Evolutionary conservation across 768 basidiomycete species (phyloP), one percentile per base, ranked within the genome.

Genomic region (Panaeolus papilionaceus): DNA sequence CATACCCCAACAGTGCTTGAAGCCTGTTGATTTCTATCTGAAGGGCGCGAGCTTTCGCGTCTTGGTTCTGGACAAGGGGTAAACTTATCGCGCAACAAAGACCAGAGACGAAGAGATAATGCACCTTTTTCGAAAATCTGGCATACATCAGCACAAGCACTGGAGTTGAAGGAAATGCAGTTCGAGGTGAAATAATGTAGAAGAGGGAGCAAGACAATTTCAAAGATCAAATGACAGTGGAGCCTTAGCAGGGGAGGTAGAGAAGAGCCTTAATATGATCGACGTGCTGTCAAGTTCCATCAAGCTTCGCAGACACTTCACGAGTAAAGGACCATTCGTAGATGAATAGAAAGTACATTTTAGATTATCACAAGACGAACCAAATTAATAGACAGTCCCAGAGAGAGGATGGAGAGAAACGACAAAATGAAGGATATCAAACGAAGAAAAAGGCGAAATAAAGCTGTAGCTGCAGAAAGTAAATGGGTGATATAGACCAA

Each of bases 21-120:
- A 89, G 76, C 16, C 74, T 77, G 20, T 80, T 80, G 20, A 86
- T 80, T 68, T 90, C 88, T 1, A 76, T 76, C 66, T 88, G 77
- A 2, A 90, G 79, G 5, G 81, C 80, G 4, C 79, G 75, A 23
- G 82, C 76, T n/a, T 84, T 81, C 20, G 81, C 84, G 68, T 85
- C 80, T 70, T 88, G 86, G 70, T 83, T 83, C 88, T 89, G 49
- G 14, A 63, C 14, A 18, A 3, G 26, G 4, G 63, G 37, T 16
- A 26, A 26, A 7, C 3, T 11, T 11, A 5, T 7, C 33, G 14
- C 10, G 7, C 2, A 44, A 33, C 26, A 11, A 47, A 8, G 10
- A 47, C 10, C 26, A 49, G 45, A 49, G 6, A 7, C 11, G 23
- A 33, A 23, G 14, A 42, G 11, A 12, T 18, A 42, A 4, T 18